A percentile compares a stretch with the other conserved stretches of the same genome.
Conservation (phyloP, 371 early-diverging fungal genomes). For the Mucor saturninus region DNA sequence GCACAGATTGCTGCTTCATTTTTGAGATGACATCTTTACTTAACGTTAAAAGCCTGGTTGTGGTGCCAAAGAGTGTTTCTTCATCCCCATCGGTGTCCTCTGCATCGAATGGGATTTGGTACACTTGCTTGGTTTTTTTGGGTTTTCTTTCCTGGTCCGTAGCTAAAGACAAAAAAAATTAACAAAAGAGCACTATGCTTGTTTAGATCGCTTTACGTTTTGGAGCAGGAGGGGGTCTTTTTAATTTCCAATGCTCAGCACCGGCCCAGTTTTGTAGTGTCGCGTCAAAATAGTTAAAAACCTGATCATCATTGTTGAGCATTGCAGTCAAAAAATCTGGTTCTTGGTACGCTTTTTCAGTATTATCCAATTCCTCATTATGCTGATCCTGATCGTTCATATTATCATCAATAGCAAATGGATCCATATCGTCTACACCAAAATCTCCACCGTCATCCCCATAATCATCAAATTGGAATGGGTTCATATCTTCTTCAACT, state of each 20-base stretch:
- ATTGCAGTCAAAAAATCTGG: constrained; percentile 50
- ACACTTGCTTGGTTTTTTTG: constrained; percentile 32
- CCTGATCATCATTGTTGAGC: constrained; percentile 54
- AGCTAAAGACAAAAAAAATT: background rate
- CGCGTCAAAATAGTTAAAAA: constrained; percentile 91
- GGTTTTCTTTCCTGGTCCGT: constrained; percentile 31
- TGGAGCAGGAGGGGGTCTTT: constrained; percentile 26
- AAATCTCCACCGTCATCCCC: constrained; percentile 20
- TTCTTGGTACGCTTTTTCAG: constrained; percentile 14
- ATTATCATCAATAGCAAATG: constrained; percentile 14
- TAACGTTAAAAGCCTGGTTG: constrained; percentile 56
- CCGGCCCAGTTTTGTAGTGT: constrained; percentile 93
- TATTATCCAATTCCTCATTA: constrained; percentile 19
- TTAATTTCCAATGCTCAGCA: constrained; percentile 91
- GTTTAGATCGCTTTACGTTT: background rate
- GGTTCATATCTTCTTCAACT: constrained; percentile 11
- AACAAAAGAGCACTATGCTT: background rate
- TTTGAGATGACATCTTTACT: constrained; percentile 40
- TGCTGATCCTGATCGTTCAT: constrained; percentile 10
- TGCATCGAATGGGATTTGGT: constrained; percentile 64
- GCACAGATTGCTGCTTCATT: constrained; percentile 67
- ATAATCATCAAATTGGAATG: constrained; percentile 21
- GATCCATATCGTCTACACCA: constrained; percentile 24
- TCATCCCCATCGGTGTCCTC: constrained; percentile 56
- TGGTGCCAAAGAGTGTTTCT: constrained; percentile 74